These are phyloP conservation scores for Penicillium parvum DNA, from an alignment of 495 filamentous ascomycete genomes.

Conservation along the genomic window DNA sequence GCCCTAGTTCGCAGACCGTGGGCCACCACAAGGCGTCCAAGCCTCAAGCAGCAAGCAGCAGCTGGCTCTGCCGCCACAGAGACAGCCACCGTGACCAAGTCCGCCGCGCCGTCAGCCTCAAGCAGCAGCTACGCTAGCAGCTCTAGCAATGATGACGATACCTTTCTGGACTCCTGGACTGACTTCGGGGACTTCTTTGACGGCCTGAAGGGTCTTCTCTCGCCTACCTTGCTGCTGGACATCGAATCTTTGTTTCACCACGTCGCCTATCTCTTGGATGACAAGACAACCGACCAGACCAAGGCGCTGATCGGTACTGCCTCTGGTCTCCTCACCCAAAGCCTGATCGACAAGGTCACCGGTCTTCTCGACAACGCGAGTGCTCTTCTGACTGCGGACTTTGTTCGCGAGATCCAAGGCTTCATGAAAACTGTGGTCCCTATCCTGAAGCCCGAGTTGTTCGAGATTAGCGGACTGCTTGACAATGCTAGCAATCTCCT, in stretches of 20 bases:
- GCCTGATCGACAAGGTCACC: constrained; percentile 22
- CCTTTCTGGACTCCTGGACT: constrained; percentile 17
- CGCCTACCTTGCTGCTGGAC: constrained; percentile 34
- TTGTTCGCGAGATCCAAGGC: constrained; percentile 13
- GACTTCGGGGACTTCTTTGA: constrained; percentile 40
- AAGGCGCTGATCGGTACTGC: constrained; percentile 29
- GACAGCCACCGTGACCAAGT: constrained; percentile 1
- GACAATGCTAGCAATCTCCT: constrained; percentile 34
- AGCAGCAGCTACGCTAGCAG: background rate
- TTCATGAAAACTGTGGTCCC: constrained; percentile 20
- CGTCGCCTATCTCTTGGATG: constrained; percentile 41
- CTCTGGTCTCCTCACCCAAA: constrained; percentile 25
- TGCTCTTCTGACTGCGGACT: constrained; percentile 22
- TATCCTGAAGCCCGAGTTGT: constrained; percentile 31
- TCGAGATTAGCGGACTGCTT: constrained; percentile 38
- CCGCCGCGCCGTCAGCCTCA: background rate
- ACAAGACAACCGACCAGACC: constrained; percentile 34
- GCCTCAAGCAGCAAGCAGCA: background rate
- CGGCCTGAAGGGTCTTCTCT: constrained; percentile 39
- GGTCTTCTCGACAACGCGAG: constrained; percentile 33
- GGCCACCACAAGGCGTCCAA: background rate
- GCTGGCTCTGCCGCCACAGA: too few species aligned
- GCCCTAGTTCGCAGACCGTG: too few species aligned
- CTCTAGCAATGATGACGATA: constrained; percentile 5
- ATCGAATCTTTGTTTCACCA: constrained; percentile 46